Evolutionary conservation across 495 filamentous ascomycete species (phyloP).

Genomic region (Lepidopterella palustris): DNA sequence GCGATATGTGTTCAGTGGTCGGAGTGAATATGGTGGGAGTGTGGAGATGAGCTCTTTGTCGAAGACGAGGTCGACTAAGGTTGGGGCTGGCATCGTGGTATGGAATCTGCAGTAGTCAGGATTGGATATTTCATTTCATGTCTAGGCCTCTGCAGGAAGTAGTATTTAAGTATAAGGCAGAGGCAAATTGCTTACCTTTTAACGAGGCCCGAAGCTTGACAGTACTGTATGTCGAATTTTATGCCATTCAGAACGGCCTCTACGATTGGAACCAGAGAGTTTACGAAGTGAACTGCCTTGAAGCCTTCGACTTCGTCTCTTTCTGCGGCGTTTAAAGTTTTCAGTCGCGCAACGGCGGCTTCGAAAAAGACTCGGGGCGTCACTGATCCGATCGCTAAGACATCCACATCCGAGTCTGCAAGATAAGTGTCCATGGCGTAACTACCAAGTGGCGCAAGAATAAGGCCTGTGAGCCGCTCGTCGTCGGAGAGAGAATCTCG

Average conservation of each 20-base stretch:
- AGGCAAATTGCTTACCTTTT: conserved; percentile 30
- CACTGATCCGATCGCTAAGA: not conserved
- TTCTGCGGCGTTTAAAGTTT: not conserved
- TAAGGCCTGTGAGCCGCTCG: not conserved
- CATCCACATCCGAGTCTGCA: not conserved
- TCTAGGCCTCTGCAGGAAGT: not conserved
- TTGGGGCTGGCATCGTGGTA: conserved; percentile 32
- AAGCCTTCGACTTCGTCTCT: not conserved
- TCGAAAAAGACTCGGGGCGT: not conserved
- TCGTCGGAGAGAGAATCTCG: not conserved
- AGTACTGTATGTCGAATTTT: conserved; percentile 55
- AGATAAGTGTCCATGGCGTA: not conserved
- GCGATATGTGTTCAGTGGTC: conserved; percentile 50
- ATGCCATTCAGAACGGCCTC: conserved; percentile 47
- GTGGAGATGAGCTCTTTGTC: conserved; percentile 42
- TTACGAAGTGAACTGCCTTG: not conserved
- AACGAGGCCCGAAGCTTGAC: conserved; percentile 44
- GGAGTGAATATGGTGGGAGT: conserved; percentile 43
- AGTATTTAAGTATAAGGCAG: not conserved
- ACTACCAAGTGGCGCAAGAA: not conserved
- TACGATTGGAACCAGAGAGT: conserved; percentile 19
- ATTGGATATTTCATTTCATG: too few relatives aligned
- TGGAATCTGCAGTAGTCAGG: not conserved
- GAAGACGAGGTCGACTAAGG: conserved; percentile 23
- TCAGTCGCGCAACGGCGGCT: not conserved